Percentiles rank a stretch among this genome's conserved stretches.
Conservation (phyloP, 352 stramenopile genomes). For the Plasmopara halstedii region DNA sequence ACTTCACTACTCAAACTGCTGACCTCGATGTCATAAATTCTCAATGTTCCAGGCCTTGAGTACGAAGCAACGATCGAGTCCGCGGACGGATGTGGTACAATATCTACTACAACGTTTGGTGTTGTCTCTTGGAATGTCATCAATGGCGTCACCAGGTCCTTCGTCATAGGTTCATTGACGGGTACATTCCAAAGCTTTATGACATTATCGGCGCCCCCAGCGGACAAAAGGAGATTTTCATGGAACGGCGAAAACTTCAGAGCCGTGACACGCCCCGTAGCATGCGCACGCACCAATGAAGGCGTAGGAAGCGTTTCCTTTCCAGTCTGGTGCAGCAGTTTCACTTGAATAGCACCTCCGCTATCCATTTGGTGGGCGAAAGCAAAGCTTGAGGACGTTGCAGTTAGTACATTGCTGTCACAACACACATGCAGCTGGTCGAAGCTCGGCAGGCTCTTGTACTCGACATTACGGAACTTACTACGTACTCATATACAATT, state of each 20-base stretch:
- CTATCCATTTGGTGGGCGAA: slow-evolving; percentile 63
- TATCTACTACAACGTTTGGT: slow-evolving; percentile 16
- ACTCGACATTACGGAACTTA: slow-evolving; percentile 80
- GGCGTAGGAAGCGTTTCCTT: slow-evolving; percentile 20
- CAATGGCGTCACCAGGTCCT: slow-evolving; percentile 25
- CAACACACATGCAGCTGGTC: slow-evolving; percentile 57
- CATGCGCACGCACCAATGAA: slow-evolving; percentile 53
- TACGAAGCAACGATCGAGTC: slow-evolving; percentile 36
- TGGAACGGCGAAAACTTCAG: slow-evolving; percentile 59
- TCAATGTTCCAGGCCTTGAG: slow-evolving; percentile 26
- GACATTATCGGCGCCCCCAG: slow-evolving; percentile 40
- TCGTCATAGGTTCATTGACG: slow-evolving; percentile 6
- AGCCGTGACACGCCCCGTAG: slow-evolving; percentile 44
- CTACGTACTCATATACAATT: slow-evolving; percentile 15
- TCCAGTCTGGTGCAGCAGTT: slow-evolving; percentile 35
- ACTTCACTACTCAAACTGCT: slow-evolving; percentile 21
- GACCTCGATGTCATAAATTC: slow-evolving; percentile 38
- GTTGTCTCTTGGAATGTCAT: slow-evolving; percentile 13
- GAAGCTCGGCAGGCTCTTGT: slow-evolving; percentile 37
- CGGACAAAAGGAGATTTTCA: slow-evolving; percentile 41
- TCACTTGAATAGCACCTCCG: slow-evolving; percentile 56
- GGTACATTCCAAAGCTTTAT: slow-evolving; percentile 55
- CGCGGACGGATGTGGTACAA: slow-evolving; percentile 53
- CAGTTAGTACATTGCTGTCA: slow-evolving; percentile 43
- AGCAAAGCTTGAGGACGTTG: slow-evolving; percentile 34